Evolutionary conservation across 345 rosid genomes (phyloP).

Genomic region (Salix purpurea): DNA sequence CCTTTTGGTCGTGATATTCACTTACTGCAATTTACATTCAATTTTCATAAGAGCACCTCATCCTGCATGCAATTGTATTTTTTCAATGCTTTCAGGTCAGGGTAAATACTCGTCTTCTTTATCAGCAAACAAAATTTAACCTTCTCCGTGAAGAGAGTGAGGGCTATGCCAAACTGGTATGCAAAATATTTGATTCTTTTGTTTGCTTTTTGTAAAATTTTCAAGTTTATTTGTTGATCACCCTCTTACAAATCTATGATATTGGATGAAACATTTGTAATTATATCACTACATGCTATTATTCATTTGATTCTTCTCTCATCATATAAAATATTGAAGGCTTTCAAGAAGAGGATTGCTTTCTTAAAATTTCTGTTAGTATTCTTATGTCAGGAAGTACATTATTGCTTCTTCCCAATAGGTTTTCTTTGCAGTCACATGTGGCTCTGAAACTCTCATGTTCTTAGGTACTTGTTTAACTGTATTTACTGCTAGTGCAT

Average conservation of each 20-base stretch:
- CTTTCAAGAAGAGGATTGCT: neutral
- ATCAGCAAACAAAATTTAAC: slow-evolving; percentile 98
- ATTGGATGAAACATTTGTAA: neutral
- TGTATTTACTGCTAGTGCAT: neutral
- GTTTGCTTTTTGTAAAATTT: neutral
- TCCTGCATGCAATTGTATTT: neutral
- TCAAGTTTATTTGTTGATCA: neutral
- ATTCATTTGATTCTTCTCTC: neutral
- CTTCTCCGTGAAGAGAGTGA: slow-evolving; percentile 98
- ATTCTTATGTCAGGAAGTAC: neutral
- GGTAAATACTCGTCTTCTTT: slow-evolving; percentile 93
- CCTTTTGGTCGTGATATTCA: neutral
- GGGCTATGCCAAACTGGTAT: slow-evolving; percentile 98
- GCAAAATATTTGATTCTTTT: slow-evolving; percentile 2
- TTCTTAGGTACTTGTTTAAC: neutral
- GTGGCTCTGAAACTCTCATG: neutral
- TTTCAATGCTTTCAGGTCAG: slow-evolving; percentile 64
- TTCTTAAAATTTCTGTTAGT: neutral
- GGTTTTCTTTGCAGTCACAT: neutral
- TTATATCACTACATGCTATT: neutral
- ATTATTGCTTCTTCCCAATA: neutral
- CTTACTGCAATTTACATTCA: neutral
- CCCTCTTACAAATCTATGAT: neutral
- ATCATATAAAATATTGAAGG: neutral
- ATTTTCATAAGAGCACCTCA: neutral